Conservation (phyloP, 179 eudicot species). For the Beta corolliflora region DNA sequence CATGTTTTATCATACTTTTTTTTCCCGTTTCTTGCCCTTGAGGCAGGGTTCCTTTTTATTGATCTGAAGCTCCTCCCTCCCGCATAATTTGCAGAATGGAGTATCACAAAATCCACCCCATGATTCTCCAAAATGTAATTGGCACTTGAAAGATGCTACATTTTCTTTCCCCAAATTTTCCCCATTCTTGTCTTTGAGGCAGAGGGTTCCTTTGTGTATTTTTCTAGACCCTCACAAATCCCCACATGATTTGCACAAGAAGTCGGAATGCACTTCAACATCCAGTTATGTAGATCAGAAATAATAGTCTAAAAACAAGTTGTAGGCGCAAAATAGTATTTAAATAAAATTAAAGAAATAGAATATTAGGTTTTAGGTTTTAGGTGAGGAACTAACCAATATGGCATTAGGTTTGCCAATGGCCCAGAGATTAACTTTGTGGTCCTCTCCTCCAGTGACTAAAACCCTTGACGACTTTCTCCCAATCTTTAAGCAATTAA, state of each 20-base stretch:
- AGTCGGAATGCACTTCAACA: not conserved
- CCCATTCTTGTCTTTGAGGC: not conserved
- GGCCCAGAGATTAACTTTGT: conserved; percentile 99
- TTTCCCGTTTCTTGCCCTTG: no score
- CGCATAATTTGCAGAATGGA: no score
- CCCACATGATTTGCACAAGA: not conserved
- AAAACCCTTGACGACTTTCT: conserved; percentile 92
- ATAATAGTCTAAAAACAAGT: not conserved
- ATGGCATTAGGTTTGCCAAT: conserved; percentile 97
- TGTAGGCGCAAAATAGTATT: not conserved
- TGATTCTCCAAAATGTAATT: no score
- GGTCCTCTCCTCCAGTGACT: conserved; percentile 99
- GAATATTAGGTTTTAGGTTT: conserved; percentile 19
- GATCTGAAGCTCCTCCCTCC: no score
- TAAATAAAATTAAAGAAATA: no score
- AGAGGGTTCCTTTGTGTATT: not conserved
- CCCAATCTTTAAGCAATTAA: conserved; percentile 95
- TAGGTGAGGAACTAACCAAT: conserved; percentile 57
- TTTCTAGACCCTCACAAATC: not conserved
- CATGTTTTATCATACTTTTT: no score
- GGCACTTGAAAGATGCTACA: not conserved
- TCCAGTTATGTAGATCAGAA: no score
- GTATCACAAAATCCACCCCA: no score
- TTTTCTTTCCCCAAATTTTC: not conserved
- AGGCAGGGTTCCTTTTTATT: no score